Base-by-base conservation (phyloP, 1,284 basidiomycete species). In the Schizophyllum amplum region DNA sequence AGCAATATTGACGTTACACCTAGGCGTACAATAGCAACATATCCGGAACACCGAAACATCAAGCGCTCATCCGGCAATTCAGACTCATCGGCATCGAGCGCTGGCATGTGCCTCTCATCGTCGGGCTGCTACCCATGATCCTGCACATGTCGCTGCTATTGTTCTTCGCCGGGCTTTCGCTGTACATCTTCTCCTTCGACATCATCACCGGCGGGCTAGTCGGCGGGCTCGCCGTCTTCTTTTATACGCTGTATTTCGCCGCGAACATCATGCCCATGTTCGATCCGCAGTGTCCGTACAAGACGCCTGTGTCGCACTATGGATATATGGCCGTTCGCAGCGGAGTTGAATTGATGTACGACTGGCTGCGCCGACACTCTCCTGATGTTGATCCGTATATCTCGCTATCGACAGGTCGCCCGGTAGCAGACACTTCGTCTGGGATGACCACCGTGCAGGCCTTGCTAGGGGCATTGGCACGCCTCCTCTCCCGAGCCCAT, bases 141-240 rank as follows among this genome's bases (percentile, higher is more conserved):
- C 59, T 64, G 5, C 64, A 65, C 46, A 23, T 54, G 6, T 59
- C 61, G 2, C 56, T 65, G 21, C 51, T 60, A 13, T 57, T 64
- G n/a, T 65, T 66, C 55, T 59, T 65, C 21, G 57, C 47, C 17
- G 64, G 64, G 2, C 57, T 66, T 2, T 51, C 62, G 15, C 55
- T 55, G 6, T 62, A 64, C 47, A 54, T 65, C 15, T 33, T 53
- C 24, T 46, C 60, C 15, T 27, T 62, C 4, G 57, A 64, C 52
- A 24, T 25, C 9, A 13, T 48, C 51, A 60, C 62, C 33, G 57
- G 54, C 5, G 23, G n/a, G 6, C 20, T 61, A 21, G 54, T 55
- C 1, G 51, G 54, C 21, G 27, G 27, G 7, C 42, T 59, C 15
- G 51, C 58, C 24, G 50, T 52, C 5, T 11, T 60, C 22, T 52